phyloP scores from a whole-genome alignment of 2,329 filamentous ascomycete genomes.

The Podosphaera xanthii region DNA sequence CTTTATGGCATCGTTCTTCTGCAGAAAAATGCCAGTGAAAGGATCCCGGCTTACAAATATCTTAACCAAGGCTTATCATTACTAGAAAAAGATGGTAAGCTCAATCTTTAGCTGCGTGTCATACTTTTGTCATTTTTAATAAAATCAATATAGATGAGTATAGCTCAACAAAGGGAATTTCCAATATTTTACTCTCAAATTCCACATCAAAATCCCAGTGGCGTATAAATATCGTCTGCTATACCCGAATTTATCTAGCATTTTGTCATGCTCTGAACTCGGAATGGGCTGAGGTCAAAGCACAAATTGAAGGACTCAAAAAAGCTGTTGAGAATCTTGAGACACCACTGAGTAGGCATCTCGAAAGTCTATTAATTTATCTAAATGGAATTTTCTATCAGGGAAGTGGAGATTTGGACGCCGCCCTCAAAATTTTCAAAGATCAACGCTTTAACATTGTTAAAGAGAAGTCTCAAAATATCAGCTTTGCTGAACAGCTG shows the following conservation, averaged over 20 bases:
- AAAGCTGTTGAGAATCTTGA: slow-evolving; percentile 8
- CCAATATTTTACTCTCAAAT: slow-evolving; percentile 14
- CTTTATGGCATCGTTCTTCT: slow-evolving; percentile 12
- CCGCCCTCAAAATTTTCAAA: slow-evolving; percentile 44
- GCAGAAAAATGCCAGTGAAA: slow-evolving; percentile 31
- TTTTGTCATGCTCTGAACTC: slow-evolving; percentile 13
- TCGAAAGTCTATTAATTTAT: slow-evolving; percentile 25
- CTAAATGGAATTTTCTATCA: slow-evolving; percentile 56
- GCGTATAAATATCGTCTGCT: slow-evolving; percentile 14
- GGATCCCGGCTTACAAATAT: slow-evolving; percentile 24
- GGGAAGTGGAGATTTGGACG: slow-evolving; percentile 47
- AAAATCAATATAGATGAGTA: neutral
- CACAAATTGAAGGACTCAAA: slow-evolving; percentile 9
- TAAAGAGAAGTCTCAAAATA: slow-evolving; percentile 15
- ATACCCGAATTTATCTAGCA: slow-evolving; percentile 14
- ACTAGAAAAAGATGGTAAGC: slow-evolving; percentile 7
- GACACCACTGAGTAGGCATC: slow-evolving; percentile 8
- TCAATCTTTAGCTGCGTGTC: neutral
- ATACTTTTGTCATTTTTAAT: neutral
- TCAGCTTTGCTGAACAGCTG: slow-evolving; percentile 23
- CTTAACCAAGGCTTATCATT: slow-evolving; percentile 32
- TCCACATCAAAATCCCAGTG: slow-evolving; percentile 11
- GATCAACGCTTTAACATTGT: slow-evolving; percentile 33
- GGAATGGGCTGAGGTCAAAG: slow-evolving; percentile 13
- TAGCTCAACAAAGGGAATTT: neutral